Percentiles rank a stretch among this genome's conserved stretches.
phyloP scores from a whole-genome alignment of 345 rosid species.

The Ceriops tagal region DNA sequence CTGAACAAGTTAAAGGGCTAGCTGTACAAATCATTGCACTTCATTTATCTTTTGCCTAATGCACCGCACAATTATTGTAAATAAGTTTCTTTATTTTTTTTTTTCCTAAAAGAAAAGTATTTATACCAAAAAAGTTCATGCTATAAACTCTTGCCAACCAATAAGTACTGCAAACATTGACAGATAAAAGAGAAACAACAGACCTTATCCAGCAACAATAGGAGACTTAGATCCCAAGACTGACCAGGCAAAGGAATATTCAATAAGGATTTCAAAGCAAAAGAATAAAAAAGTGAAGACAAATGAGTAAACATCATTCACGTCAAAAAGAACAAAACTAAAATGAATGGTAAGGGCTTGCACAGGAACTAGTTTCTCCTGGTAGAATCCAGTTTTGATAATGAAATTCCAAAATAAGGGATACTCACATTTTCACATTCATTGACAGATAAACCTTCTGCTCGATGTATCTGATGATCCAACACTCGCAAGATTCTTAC shows the following conservation, averaged over 20 bases:
- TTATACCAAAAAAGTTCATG: too few relatives aligned
- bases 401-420: background rate
- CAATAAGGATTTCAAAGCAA: too few relatives aligned
- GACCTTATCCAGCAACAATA: background rate
- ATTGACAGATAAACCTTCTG: constrained; percentile 80
- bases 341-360: too few relatives aligned
- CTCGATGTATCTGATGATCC: constrained; percentile 97
- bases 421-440: constrained; percentile 70
- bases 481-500: constrained; percentile 63
- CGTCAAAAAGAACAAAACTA: too few relatives aligned
- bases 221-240: background rate
- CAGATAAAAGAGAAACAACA: background rate
- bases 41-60: too few relatives aligned
- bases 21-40: background rate
- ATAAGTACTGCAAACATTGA: background rate
- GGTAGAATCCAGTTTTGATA: too few relatives aligned
- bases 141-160: background rate
- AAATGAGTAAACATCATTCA: too few relatives aligned
- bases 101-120: too few relatives aligned
- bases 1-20: background rate
- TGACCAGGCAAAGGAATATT: background rate
- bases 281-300: too few relatives aligned
- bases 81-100: too few relatives aligned
- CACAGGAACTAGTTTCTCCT: too few relatives aligned
- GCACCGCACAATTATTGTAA: too few relatives aligned